Evolutionary conservation across 129 eudicot genomes (phyloP).

Genomic region (Glebionis coronaria): DNA sequence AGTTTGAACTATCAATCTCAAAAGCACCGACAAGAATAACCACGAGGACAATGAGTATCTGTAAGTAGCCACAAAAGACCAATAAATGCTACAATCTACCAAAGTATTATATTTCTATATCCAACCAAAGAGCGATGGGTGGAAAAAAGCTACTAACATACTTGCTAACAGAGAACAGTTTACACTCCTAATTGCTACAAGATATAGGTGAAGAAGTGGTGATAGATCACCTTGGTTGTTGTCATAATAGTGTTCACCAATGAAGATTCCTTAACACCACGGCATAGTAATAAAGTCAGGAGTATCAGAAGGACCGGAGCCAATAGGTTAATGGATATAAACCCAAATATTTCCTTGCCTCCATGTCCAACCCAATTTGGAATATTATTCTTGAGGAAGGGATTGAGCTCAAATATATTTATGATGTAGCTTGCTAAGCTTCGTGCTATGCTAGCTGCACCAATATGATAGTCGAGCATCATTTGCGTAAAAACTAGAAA

Average conservation of each 20-base stretch:
- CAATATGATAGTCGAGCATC: slow-evolving; percentile 98
- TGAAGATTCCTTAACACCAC: slow-evolving; percentile 93
- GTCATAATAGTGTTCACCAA: slow-evolving; percentile 78
- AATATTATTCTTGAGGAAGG: slow-evolving; percentile 56
- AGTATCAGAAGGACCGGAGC: slow-evolving; percentile 82
- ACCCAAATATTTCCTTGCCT: slow-evolving; percentile 52
- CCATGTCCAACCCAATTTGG: slow-evolving; percentile 99
- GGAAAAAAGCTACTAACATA: background rate
- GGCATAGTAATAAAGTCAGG: slow-evolving; percentile 69
- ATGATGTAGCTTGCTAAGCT: slow-evolving; percentile 91
- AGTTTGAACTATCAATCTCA: slow-evolving; percentile 78
- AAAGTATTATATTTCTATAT: background rate
- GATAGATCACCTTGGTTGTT: slow-evolving; percentile 62
- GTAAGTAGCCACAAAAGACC: slow-evolving; percentile 38
- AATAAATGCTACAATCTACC: background rate
- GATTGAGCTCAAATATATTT: slow-evolving; percentile 64
- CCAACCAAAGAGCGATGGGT: too few relatives aligned
- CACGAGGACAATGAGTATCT: slow-evolving; percentile 83
- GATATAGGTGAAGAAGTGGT: too few relatives aligned
- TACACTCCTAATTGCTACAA: too few relatives aligned
- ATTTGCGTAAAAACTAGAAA: slow-evolving; percentile 91
- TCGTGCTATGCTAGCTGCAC: slow-evolving; percentile 99
- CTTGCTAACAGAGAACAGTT: background rate
- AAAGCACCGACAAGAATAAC: slow-evolving; percentile 79
- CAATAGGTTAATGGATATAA: slow-evolving; percentile 67